Evolutionary conservation across 106 monocot genomes (phyloP), one percentile per base, ranked within the genome.

Genomic region (Gastrodia elata): DNA sequence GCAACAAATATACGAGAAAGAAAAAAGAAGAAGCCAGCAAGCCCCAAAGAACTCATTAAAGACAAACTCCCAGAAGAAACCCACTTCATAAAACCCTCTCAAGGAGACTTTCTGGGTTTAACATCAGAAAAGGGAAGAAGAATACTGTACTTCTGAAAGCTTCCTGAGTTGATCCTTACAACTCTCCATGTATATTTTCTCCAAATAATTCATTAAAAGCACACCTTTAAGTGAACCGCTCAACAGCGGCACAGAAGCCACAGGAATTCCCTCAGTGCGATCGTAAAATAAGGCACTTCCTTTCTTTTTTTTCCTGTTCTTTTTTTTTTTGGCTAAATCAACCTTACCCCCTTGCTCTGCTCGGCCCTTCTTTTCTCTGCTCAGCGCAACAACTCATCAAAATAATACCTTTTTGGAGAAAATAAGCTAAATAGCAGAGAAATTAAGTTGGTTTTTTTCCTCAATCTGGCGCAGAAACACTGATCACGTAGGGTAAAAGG

Each of bases 401-500:
- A 73, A 74, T 77, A 28, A 74, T 64, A 46, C 76, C 79, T 68
- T 80, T 80, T 74, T 14, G 40, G 70, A 39, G 78, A 71, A 80
- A 61, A 61, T 61, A 61, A 61, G 30, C 32, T 32, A 28, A 61
- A 32, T 61, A 28, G 61, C 72, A 72, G 41, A 74, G 77, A 79
- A 14, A 57, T 56, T 27, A 36, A 73, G 77, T 73, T 77, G 38
- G 78, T 73, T 49, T 70, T 70, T 48, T 75, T 81, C 42, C 75
- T 78, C 71, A 78, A 83, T 71, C 70, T 67, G 82, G 71, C 41
- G 6, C 46, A 39, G 79, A 77, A 82, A 79, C 76, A 77, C 76
- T 82, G 86, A 78, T 68, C 76, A 77, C 65, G 35, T 76, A 30
- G 18, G 28, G 39, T 43, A 52, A 71, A 18, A 44, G 42, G 68